Evolutionary conservation across 371 early-diverging fungal genomes (phyloP).

Genomic region (Rhizopus delemar): DNA sequence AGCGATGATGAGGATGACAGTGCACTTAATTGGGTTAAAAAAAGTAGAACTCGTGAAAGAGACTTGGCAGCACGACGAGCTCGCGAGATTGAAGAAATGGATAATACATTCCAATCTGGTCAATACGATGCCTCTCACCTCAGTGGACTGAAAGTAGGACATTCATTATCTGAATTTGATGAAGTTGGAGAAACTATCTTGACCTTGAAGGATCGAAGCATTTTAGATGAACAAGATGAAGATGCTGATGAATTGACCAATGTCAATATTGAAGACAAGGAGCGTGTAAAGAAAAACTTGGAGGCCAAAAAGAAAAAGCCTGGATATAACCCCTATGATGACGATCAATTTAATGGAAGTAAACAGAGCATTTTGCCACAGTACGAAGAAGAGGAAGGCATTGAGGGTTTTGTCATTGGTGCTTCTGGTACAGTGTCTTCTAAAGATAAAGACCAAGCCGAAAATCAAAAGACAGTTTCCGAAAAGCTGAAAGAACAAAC

Average conservation of each 20-base stretch:
- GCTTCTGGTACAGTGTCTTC: constrained; percentile 23
- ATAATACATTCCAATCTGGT: constrained; percentile 30
- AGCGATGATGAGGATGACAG: constrained; percentile 62
- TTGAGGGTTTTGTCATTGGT: constrained; percentile 54
- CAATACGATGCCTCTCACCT: constrained; percentile 58
- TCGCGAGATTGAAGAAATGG: constrained; percentile 50
- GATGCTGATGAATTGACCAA: constrained; percentile 76
- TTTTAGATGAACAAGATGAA: constrained; percentile 70
- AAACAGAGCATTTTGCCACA: constrained; percentile 74
- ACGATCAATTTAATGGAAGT: constrained; percentile 69
- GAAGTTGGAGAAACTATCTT: constrained; percentile 81
- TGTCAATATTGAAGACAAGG: constrained; percentile 69
- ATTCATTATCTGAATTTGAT: constrained; percentile 69
- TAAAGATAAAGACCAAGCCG: constrained; percentile 16
- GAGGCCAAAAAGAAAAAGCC: constrained; percentile 78
- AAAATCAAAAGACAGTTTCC: constrained; percentile 49
- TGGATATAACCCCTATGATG: constrained; percentile 78
- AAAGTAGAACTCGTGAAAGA: constrained; percentile 51
- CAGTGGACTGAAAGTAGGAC: constrained; percentile 77
- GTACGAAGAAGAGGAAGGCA: constrained; percentile 76
- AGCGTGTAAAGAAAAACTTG: constrained; percentile 66
- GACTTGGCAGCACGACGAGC: constrained; percentile 56
- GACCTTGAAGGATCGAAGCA: constrained; percentile 82
- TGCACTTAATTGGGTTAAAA: constrained; percentile 66
- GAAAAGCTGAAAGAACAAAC: constrained; percentile 65